These are phyloP conservation scores for Sungouiozyma intestinalis DNA, from an alignment of 805 yeast genomes.

Conservation along the genomic window DNA sequence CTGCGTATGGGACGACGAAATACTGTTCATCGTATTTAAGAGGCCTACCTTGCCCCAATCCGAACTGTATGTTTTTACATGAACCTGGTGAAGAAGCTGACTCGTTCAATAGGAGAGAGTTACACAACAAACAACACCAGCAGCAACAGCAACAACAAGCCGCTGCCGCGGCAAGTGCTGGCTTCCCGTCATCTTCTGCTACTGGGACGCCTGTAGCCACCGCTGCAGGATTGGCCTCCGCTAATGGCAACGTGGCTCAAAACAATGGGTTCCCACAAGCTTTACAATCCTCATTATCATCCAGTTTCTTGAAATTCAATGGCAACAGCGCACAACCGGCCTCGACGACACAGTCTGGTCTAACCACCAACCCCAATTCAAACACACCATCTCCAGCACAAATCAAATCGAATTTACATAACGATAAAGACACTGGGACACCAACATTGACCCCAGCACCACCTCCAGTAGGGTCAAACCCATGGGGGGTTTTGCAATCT, in stretches of 20 bases:
- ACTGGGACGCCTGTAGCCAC: neutral
- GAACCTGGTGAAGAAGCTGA: conserved; percentile 99
- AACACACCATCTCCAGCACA: conserved; percentile 23
- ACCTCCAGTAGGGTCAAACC: conserved; percentile 24
- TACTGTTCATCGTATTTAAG: conserved; percentile 93
- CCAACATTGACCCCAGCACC: conserved; percentile 27
- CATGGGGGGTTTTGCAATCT: conserved; percentile 28
- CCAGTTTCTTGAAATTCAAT: conserved; percentile 1
- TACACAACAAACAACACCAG: conserved; percentile 28
- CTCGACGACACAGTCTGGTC: conserved; percentile 5
- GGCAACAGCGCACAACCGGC: conserved; percentile 8
- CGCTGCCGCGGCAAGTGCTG: conserved; percentile 12
- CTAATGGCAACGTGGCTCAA: neutral
- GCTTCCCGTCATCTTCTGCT: conserved; percentile 1
- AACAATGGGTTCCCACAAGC: neutral
- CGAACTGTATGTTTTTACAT: conserved; percentile 96
- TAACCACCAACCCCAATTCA: conserved; percentile 2
- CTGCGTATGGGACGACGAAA: conserved; percentile 97
- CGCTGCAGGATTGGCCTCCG: neutral
- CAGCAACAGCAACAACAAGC: conserved; percentile 24
- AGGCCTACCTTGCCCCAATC: conserved; percentile 95
- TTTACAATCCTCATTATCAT: neutral
- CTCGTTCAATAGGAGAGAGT: conserved; percentile 64
- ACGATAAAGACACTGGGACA: conserved; percentile 11
- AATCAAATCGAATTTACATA: conserved; percentile 20